Evolutionary conservation across 1,284 basidiomycete species (phyloP).

Genomic region (Ceratobasidium sp.): DNA sequence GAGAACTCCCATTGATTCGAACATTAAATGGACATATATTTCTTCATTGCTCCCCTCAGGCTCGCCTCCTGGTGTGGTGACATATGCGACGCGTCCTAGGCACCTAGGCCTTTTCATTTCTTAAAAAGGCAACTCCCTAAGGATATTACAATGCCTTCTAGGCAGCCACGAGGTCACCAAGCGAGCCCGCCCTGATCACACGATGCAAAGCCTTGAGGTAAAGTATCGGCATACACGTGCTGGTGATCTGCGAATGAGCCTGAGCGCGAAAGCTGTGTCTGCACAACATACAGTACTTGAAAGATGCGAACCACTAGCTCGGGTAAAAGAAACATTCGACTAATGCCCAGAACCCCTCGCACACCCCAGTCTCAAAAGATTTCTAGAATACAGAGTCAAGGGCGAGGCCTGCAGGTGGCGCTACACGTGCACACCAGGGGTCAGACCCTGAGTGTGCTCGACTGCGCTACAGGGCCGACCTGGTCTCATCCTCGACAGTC

Average conservation of each 20-base stretch:
- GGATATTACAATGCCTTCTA: not conserved
- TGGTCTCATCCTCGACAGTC: slow-evolving; percentile 5
- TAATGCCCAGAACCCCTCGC: not conserved
- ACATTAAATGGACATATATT: too few relatives aligned
- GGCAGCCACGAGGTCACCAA: not conserved
- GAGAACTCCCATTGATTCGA: too few relatives aligned
- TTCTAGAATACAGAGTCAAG: slow-evolving; percentile 13
- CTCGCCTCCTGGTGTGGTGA: too few relatives aligned
- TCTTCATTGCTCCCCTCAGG: too few relatives aligned
- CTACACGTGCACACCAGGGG: slow-evolving; percentile 23
- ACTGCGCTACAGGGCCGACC: slow-evolving; percentile 1
- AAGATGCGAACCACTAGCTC: too few relatives aligned
- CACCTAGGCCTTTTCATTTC: not conserved
- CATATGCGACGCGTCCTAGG: too few relatives aligned
- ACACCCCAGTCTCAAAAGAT: not conserved
- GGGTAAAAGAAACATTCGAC: too few relatives aligned
- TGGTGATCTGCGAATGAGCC: not conserved
- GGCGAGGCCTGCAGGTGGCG: slow-evolving; percentile 25
- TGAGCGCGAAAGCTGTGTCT: too few relatives aligned
- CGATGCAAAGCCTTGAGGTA: not conserved
- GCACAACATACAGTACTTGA: too few relatives aligned
- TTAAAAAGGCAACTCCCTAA: not conserved
- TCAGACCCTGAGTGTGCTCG: not conserved
- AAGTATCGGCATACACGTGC: not conserved
- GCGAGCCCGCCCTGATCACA: not conserved